These are phyloP conservation scores for Dactylellina haptotyla DNA, from an alignment of 2,329 filamentous ascomycete species.

Conservation along the genomic window DNA sequence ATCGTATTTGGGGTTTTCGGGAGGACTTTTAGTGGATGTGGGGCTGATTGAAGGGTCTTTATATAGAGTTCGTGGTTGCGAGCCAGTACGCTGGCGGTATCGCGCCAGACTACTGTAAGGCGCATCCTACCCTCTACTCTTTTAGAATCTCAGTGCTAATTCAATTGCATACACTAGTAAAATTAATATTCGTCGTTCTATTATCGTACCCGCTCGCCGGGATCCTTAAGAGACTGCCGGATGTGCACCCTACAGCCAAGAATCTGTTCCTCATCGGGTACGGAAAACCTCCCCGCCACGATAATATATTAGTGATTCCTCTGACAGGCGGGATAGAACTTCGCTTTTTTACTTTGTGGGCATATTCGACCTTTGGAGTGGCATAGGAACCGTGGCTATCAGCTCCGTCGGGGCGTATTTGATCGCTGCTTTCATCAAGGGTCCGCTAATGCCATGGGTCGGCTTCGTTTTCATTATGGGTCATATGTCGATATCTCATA, in stretches of 20 bases:
- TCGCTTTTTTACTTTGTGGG: slow-evolving; percentile 92
- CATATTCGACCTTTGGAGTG: slow-evolving; percentile 90
- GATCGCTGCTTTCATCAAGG: slow-evolving; percentile 83
- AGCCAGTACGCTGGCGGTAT: slow-evolving; percentile 36
- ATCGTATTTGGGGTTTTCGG: not conserved
- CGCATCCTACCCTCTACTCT: not conserved
- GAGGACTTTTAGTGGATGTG: not conserved
- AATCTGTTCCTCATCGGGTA: slow-evolving; percentile 87
- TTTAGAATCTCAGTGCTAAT: not conserved
- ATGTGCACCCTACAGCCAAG: slow-evolving; percentile 82
- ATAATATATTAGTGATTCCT: not conserved
- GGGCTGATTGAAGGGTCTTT: slow-evolving; percentile 1
- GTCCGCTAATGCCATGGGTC: slow-evolving; percentile 97
- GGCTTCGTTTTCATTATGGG: slow-evolving; percentile 94
- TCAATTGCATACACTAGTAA: slow-evolving; percentile 74
- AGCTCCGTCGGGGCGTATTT: slow-evolving; percentile 81
- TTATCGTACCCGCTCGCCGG: slow-evolving; percentile 91
- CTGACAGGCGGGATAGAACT: slow-evolving; percentile 65
- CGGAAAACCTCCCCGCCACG: slow-evolving; percentile 54
- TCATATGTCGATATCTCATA: slow-evolving; percentile 91
- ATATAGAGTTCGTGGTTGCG: slow-evolving; percentile 35
- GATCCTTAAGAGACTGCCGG: slow-evolving; percentile 87
- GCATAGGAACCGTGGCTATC: slow-evolving; percentile 79
- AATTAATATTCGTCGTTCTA: slow-evolving; percentile 89
- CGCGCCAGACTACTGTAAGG: slow-evolving; percentile 41